Base-by-base conservation (phyloP, 306 rosid genomes). In the Acmispon strigosus region DNA sequence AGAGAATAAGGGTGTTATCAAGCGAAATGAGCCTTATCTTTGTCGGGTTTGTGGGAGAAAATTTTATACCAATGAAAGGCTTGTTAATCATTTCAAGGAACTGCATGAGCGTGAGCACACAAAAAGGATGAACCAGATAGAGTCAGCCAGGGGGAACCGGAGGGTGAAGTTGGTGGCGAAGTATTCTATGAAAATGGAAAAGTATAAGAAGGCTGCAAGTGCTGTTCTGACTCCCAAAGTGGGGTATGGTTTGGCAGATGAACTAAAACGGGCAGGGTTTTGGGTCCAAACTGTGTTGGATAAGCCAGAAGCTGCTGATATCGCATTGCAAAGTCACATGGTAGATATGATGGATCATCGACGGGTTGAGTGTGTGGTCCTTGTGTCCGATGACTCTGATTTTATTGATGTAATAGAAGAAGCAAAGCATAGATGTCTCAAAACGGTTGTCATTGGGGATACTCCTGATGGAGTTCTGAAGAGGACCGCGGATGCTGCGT, bases 101-200 rank as follows among this genome's bases (percentile, higher is more conserved):
- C 73, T 93, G 62, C 96, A 90, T 64, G 90, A 86, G 84, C 72
- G 86, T 5, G 96, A 93, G 75, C 85, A 90, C 3, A 37, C 0
- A 67, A 93, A 90, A 77, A 86, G 96, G 65, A n/a, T 85, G 86
- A 87, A 72, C 59, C 88, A 81, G 57, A 86, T 93, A 0, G 93
- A 90, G 64, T 90, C 92, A 3, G 96, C 96, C 0, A 87, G 75
- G 45, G 97, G 98, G 59, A 81, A 36, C 54, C 76, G 76, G 87
- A 82, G 85, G 77, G 97, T 88, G 81, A 90, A 85, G 55, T 65
- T 93, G 83, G 85, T 93, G 37, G 91, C 80, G 0, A 88, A 84
- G 87, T 93, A 88, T 80, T 84, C 96, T 4, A 88, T 90, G 96
- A 90, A 90, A 78, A 85, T 93, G 89, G 91, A 93, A 13, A 93